phyloP scores from a whole-genome alignment of 2,329 filamentous ascomycete species.

The Aspergillus sp. region DNA sequence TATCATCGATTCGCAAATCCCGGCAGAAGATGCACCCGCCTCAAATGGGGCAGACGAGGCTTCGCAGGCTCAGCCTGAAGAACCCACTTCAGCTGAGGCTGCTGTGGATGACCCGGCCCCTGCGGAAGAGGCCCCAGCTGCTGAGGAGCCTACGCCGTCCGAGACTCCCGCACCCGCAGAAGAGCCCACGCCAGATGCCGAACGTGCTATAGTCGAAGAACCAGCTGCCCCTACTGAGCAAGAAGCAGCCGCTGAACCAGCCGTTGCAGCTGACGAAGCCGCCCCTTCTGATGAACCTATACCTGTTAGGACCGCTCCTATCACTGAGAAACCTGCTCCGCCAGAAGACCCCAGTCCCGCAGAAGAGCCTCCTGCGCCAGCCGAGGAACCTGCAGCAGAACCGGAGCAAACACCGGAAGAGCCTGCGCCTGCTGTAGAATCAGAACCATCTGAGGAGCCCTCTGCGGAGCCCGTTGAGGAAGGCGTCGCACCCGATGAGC shows the following conservation, averaged over 20 bases:
- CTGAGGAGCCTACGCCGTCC: constrained; percentile 8
- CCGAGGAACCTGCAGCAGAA: constrained; percentile 10
- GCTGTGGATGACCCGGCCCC: constrained; percentile 15
- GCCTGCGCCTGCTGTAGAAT: constrained; percentile 13
- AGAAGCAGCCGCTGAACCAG: constrained; percentile 12
- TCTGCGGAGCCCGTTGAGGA: constrained; percentile 10
- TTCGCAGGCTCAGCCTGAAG: constrained; percentile 5
- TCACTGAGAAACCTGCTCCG: constrained; percentile 9
- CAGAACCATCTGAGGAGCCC: constrained; percentile 19
- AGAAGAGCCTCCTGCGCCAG: constrained; percentile 5
- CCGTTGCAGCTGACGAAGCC: constrained; percentile 6
- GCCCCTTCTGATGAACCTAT: constrained; percentile 5
- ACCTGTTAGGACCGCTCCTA: not conserved
- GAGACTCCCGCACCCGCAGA: constrained; percentile 17
- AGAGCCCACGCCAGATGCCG: not conserved
- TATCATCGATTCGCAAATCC: not conserved
- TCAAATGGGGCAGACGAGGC: constrained; percentile 14
- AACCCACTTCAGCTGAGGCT: constrained; percentile 9
- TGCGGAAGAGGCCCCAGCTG: constrained; percentile 16
- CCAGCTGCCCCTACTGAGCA: constrained; percentile 4
- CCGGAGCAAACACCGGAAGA: constrained; percentile 9
- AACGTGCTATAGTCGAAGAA: not conserved
- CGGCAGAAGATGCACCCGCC: constrained; percentile 11
- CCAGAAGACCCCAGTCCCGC: not conserved
- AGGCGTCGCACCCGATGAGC: not conserved